Percentiles rank a stretch among this genome's conserved stretches.
phyloP scores from a whole-genome alignment of 129 eudicot species.

The Ambrosia trifida region DNA sequence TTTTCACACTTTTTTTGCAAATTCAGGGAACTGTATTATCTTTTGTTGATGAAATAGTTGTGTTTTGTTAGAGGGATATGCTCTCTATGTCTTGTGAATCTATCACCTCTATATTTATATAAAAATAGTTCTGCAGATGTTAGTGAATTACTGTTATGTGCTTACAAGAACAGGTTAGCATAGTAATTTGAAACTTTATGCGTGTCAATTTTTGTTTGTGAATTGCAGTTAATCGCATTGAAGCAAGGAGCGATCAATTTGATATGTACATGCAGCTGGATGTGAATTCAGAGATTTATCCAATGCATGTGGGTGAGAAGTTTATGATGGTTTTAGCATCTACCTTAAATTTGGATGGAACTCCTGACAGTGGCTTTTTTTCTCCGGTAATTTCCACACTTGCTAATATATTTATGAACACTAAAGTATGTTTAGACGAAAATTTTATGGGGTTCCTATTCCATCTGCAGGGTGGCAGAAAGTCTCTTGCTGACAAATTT shows the following conservation, averaged over 20 bases:
- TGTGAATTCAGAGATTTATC: constrained; percentile 75
- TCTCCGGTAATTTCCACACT: constrained; percentile 50
- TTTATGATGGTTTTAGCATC: constrained; percentile 86
- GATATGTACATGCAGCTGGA: constrained; percentile 85
- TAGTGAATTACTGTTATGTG: neutral
- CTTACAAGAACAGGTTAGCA: constrained; percentile 21
- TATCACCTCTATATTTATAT: neutral
- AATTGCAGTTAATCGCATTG: constrained; percentile 61
- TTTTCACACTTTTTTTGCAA: neutral
- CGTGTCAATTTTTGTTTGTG: constrained; percentile 4
- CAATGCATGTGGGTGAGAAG: constrained; percentile 73
- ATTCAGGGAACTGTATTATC: neutral
- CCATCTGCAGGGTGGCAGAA: constrained; percentile 63
- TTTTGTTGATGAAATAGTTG: neutral
- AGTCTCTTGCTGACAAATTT: constrained; percentile 83
- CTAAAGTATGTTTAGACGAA: neutral
- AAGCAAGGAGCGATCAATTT: constrained; percentile 74
- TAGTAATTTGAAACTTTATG: neutral
- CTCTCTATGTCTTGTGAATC: neutral
- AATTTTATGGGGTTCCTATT: neutral
- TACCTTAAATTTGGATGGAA: constrained; percentile 89
- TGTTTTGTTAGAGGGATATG: neutral
- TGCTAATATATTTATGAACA: neutral
- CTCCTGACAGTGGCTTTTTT: constrained; percentile 85
- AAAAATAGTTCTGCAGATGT: neutral